Evolutionary conservation across 768 basidiomycete genomes (phyloP).

Genomic region (Leccinum fibrillosum): DNA sequence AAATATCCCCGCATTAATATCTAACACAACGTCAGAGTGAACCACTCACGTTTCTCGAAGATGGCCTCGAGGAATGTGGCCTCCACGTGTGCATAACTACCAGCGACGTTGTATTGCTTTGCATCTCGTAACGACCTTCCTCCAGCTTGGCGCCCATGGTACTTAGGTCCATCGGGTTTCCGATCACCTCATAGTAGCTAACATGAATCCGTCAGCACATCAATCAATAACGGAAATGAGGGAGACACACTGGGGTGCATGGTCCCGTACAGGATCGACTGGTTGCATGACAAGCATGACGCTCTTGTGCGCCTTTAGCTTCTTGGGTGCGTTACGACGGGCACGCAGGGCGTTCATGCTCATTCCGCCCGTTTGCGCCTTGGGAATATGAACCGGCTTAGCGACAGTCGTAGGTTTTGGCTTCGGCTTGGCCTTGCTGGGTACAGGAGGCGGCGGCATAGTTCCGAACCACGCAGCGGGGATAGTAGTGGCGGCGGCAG

Average conservation of each 20-base stretch:
- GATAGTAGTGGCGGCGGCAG: conserved; percentile 11
- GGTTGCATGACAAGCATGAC: conserved; percentile 76
- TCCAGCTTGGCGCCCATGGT: no score
- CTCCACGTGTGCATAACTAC: no score
- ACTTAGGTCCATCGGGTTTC: no score
- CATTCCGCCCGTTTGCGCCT: conserved; percentile 78
- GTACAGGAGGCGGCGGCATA: conserved; percentile 32
- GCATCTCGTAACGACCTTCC: no score
- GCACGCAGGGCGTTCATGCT: conserved; percentile 69
- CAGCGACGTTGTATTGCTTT: no score
- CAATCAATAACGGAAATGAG: neutral
- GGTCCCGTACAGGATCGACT: conserved; percentile 94
- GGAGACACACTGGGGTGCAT: conserved; percentile 68
- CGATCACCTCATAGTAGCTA: no score
- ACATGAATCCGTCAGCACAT: no score
- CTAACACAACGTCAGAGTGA: no score
- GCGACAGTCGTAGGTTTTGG: conserved; percentile 19
- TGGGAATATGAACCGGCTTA: conserved; percentile 51
- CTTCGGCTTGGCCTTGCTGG: conserved; percentile 27
- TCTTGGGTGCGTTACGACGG: conserved; percentile 74
- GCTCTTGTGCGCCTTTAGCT: conserved; percentile 71
- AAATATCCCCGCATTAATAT: no score
- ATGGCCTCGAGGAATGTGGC: no score
- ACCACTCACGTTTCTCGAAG: no score
- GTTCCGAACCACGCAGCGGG: conserved; percentile 6